Evolutionary conservation across 306 rosid genomes (phyloP).

Genomic region (Carpinus fangiana): DNA sequence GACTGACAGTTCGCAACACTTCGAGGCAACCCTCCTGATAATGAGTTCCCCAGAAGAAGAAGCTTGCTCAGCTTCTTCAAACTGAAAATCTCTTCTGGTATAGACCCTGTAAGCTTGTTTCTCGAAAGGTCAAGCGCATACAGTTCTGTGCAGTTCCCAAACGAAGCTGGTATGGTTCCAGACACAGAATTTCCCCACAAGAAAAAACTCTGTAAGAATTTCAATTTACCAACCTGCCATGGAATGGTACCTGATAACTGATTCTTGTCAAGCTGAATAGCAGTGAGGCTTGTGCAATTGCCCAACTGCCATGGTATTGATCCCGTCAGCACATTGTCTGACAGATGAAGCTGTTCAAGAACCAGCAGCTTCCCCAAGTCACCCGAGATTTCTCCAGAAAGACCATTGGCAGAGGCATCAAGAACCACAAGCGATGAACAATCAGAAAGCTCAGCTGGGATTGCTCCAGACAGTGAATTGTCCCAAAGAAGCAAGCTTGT

Average conservation of each 20-base stretch:
- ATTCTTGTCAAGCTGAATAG: conserved; percentile 91
- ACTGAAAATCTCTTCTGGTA: conserved; percentile 89
- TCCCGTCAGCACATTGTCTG: conserved; percentile 74
- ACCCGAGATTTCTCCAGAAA: conserved; percentile 69
- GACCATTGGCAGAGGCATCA: conserved; percentile 78
- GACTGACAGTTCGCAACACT: conserved; percentile 78
- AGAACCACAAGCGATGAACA: conserved; percentile 83
- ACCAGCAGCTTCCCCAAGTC: conserved; percentile 78
- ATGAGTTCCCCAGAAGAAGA: conserved; percentile 84
- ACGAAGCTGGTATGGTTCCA: conserved; percentile 82
- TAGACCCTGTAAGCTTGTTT: conserved; percentile 84
- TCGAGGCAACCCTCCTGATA: conserved; percentile 66
- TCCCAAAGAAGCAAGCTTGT: conserved; percentile 85
- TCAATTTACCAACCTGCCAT: conserved; percentile 70
- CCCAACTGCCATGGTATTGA: conserved; percentile 78
- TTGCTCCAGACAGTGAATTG: conserved; percentile 67
- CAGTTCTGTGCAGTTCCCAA: conserved; percentile 89
- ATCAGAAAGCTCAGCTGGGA: conserved; percentile 79
- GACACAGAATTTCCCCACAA: conserved; percentile 89
- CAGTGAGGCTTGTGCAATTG: conserved; percentile 85
- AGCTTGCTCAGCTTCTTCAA: conserved; percentile 94
- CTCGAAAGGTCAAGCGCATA: conserved; percentile 94
- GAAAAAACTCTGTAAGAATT: conserved; percentile 73
- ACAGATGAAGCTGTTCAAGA: conserved; percentile 87
- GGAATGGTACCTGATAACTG: conserved; percentile 91